Conservation (phyloP, 345 rosid genomes). For the rapeseed (Brassica napus) region Da-Ae NC_063439.1:22039001-22039500, state of each 20-base stretch:
- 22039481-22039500: conserved; percentile 97
- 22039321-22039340: conserved; percentile 45
- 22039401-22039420: conserved; percentile 77
- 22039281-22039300: not conserved
- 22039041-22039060: conserved; percentile 33
- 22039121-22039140: conserved; percentile 94
- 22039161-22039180: conserved; percentile 38
- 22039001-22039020: not conserved
- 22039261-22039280: conserved; percentile 17
- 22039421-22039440: conserved; percentile 69
- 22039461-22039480: conserved; percentile 92
- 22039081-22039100: conserved; percentile 81
- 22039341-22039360: conserved; percentile 90
- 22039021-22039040: conserved; percentile 22
- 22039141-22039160: conserved; percentile 62
- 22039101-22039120: conserved; percentile 86
- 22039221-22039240: conserved; percentile 32
- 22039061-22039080: conserved; percentile 47
- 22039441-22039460: conserved; percentile 93
- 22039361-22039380: conserved; percentile 90
- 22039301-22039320: not conserved
- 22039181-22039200: conserved; percentile 52
- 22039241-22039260: conserved; percentile 21
- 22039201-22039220: conserved; percentile 40
- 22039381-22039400: conserved; percentile 87